Conservation (phyloP, 2,329 filamentous ascomycete genomes). For the Penicillium sp. region DNA sequence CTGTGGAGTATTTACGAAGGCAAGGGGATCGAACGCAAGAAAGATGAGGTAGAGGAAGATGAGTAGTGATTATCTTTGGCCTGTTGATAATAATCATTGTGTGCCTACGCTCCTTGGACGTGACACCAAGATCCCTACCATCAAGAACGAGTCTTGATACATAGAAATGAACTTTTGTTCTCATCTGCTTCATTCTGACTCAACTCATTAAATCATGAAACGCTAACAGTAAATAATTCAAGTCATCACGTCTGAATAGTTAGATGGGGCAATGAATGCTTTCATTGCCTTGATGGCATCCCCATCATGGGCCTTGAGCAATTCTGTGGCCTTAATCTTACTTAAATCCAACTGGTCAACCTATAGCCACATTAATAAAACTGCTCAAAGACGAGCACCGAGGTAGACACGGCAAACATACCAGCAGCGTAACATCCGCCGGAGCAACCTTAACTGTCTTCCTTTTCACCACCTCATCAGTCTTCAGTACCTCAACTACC, state of each 20-base stretch:
- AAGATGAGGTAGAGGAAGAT: slow-evolving; percentile 19
- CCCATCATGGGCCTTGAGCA: slow-evolving; percentile 48
- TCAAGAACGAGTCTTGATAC: not conserved
- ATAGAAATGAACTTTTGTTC: not conserved
- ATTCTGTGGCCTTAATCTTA: slow-evolving; percentile 48
- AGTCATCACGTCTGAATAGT: slow-evolving; percentile 11
- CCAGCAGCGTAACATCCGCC: slow-evolving; percentile 48
- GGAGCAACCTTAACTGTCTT: slow-evolving; percentile 46
- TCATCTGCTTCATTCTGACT: not conserved
- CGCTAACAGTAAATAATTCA: not conserved
- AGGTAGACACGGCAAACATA: slow-evolving; percentile 28
- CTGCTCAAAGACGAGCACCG: not conserved
- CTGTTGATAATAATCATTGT: not conserved
- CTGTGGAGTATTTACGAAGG: slow-evolving; percentile 65
- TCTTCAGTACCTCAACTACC: slow-evolving; percentile 27
- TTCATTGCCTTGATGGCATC: slow-evolving; percentile 43
- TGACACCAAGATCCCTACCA: not conserved
- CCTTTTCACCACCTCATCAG: slow-evolving; percentile 35
- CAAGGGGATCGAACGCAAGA: slow-evolving; percentile 55
- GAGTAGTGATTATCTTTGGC: slow-evolving; percentile 5
- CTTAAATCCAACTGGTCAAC: slow-evolving; percentile 47
- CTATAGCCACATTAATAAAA: slow-evolving; percentile 13
- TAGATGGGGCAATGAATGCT: slow-evolving; percentile 39
- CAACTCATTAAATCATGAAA: not conserved
- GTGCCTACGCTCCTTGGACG: not conserved